Conservation (phyloP, 129 eudicot genomes). For the Centaurea solstitialis region DNA sequence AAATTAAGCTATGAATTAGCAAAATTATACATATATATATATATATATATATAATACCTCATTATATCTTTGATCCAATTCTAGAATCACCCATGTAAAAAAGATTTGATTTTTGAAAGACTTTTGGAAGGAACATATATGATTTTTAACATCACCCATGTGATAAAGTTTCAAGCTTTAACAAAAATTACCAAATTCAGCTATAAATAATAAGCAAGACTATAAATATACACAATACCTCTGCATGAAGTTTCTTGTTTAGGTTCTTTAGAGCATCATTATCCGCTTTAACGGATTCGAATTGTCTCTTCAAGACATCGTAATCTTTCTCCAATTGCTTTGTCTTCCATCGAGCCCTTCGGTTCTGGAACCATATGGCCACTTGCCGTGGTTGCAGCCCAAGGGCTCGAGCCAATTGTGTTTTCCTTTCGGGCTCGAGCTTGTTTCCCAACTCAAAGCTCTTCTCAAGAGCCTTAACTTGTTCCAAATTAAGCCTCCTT, state of each 20-base stretch:
- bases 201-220: not conserved
- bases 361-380: slow-evolving; percentile 93
- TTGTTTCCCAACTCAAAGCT: slow-evolving; percentile 82
- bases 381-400: slow-evolving; percentile 88
- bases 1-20: not conserved
- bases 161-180: not conserved
- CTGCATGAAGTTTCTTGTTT: slow-evolving; percentile 86
- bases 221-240: slow-evolving; percentile 43
- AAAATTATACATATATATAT: not conserved
- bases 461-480: slow-evolving; percentile 88
- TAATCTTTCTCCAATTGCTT: slow-evolving; percentile 88
- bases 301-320: slow-evolving; percentile 71
- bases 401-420: slow-evolving; percentile 82
- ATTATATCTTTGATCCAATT: not conserved
- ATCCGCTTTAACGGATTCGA: slow-evolving; percentile 77
- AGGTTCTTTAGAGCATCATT: slow-evolving; percentile 75
- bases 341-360: slow-evolving; percentile 98
- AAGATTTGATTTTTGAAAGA: not conserved
- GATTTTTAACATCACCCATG: slow-evolving; percentile 14
- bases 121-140: not conserved
- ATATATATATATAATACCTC: not conserved
- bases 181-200: not conserved
- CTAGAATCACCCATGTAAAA: not conserved
- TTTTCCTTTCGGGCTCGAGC: slow-evolving; percentile 84
- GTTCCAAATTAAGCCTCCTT: slow-evolving; percentile 79